Base-by-base conservation (phyloP, 1,139 yeast genomes). In the Sugiyamaella pinicola region DNA sequence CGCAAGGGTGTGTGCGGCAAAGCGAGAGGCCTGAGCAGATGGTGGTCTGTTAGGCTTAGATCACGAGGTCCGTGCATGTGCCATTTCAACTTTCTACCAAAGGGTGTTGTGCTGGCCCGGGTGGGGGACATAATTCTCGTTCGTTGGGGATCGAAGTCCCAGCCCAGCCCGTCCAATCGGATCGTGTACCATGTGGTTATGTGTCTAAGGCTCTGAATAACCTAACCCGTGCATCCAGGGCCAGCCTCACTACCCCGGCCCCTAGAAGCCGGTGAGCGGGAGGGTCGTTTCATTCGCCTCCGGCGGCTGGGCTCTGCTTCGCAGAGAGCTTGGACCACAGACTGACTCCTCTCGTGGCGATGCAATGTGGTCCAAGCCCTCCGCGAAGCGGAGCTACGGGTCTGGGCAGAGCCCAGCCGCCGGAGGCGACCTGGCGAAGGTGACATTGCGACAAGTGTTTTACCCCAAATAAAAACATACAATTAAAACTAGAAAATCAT, bases 41-140 rank as follows among this genome's bases (percentile, higher is more conserved):
- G 39, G 39, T 35, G 39, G 21, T 35, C 12, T 12, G 39, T 18
- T 35, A 15, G 21, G 22, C 18, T 13, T n/a, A 21, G 12, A 38
- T 38, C 42, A 38, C 42, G 42, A 38, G 42, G 42, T 15, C 42
- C 13, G 12, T 38, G 26, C 42, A 38, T 22, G 42, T 38, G 42
- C 42, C 6, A 13, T 13, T 35, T n/a, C 31, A 26, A 7, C 31
- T 10, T 26, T 26, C n/a, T n/a, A n/a, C n/a, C n/a, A n/a, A n/a
- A n/a, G n/a, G n/a, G n/a, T n/a, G n/a, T n/a, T n/a, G n/a, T n/a
- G n/a, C n/a, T n/a, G n/a, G n/a, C n/a, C n/a, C n/a, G 34, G 34
- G 34, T 9, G 12, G 34, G 34, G 13, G 12, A 5, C 4, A 18
- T n/a, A 13, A 13, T 17, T 17, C 17, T 35, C 7, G 4, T 17